phyloP scores from a whole-genome alignment of 2,329 filamentous ascomycete genomes.

The Anthostomella pinea region DNA sequence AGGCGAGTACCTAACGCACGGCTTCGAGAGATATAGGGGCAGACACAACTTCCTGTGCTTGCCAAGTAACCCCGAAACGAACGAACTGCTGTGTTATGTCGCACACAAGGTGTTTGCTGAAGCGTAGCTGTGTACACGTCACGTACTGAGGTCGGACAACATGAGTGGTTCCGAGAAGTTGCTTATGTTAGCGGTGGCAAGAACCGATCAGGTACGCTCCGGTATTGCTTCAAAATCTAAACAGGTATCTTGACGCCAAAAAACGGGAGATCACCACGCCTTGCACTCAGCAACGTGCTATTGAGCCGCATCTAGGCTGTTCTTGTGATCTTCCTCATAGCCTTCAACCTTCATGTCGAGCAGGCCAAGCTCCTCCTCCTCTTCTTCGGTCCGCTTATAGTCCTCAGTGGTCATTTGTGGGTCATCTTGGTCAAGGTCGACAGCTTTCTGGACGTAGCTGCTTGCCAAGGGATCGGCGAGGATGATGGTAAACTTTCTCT shows the following conservation, averaged over 20 bases:
- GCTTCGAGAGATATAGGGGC: no score
- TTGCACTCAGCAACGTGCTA: conserved; percentile 1
- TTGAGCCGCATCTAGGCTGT: conserved; percentile 6
- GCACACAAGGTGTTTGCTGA: no score
- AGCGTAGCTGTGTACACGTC: no score
- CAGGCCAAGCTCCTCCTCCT: conserved; percentile 89
- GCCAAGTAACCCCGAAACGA: no score
- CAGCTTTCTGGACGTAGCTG: conserved; percentile 90
- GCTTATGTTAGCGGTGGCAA: no score
- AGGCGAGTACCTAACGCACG: no score
- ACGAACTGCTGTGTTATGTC: no score
- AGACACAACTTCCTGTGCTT: no score
- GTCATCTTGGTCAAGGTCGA: conserved; percentile 67
- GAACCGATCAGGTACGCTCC: no score
- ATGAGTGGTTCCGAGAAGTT: no score
- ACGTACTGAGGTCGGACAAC: no score
- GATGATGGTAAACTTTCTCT: conserved; percentile 76
- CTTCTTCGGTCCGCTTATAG: conserved; percentile 84
- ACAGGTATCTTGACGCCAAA: conserved; percentile 19
- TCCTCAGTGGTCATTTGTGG: conserved; percentile 77
- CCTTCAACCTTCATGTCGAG: conserved; percentile 90
- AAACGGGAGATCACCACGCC: neutral
- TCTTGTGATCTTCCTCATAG: conserved; percentile 60
- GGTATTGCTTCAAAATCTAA: conserved; percentile 4
- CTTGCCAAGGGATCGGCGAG: conserved; percentile 86